Base-by-base conservation (phyloP, 1,284 basidiomycete genomes). In the Mycosarcoma mackinlayi region DNA sequence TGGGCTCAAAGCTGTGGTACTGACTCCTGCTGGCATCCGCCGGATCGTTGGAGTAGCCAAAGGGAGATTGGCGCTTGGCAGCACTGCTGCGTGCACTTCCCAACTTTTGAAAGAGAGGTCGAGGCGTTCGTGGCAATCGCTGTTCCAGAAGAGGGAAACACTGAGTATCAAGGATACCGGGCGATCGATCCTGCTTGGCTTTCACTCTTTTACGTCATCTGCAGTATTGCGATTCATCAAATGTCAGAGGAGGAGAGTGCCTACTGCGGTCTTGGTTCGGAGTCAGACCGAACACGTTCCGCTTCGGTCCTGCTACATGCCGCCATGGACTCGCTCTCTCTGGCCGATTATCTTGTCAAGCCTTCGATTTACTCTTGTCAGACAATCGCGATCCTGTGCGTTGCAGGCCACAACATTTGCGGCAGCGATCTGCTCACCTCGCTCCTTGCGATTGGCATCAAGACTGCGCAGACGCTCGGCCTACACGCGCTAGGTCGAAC, bases 1-100 rank as follows among this genome's bases (percentile, higher is more conserved):
- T 5, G 54, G 57, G 11, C 57, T 70, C 46, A 56, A 42, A 50
- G 40, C 51, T 16, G 49, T 45, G 16, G 39, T 19, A 16, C 57
- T 70, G 10, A 38, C 62, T 9, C 16, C 61, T 8, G 10, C 41
- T n/a, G 39, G 50, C 4, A 54, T 74, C 3, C 55, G 54, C 6
- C 44, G 60, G n/a, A 44, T 64, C 16, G 55, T 74, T 11, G 45
- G 31, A 7, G 50, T 74, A 7, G 66, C 61, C n/a, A n/a, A 18
- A 67, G 59, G 24, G 72, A 74, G 40, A 70, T 70, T 16, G 68
- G 67, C 24, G 61, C 66, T 6, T 74, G 72, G 72, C 72, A 74
- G 52, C 72, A 74, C 27, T 65, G 67, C 52, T 71, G 72, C 21
- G 56, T 74, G 5, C 72, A 74, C 38, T 66, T 66, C 19, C 68